Evolutionary conservation across 2,329 filamentous ascomycete species (phyloP), one percentile per base, ranked within the genome.

Genomic region (Fusarium nematophilum): DNA sequence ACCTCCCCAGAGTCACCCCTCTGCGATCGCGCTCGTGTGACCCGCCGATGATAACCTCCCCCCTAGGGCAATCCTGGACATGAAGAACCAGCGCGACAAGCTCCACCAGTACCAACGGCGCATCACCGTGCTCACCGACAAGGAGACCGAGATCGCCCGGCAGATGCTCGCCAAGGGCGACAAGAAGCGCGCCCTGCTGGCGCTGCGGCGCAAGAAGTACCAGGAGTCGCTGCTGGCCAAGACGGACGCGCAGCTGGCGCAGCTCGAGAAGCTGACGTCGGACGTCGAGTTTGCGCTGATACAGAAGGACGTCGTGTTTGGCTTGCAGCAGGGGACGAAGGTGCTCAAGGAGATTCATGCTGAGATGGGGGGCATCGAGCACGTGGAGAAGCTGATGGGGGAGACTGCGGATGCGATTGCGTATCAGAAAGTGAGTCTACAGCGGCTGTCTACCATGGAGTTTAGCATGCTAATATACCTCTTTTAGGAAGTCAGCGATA

Each of bases 81-180:
- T 98, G 80, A 98, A 98, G 81, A 92, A 88, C 78, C 94, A 98
- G 80, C 93, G 95, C 76, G 95, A 99, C 82, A 96, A 93, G 76
- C 89, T 99, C 4, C 93, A 96, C 72, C 93, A 96, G 75, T 98
- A 98, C 80, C 94, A 97, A 77, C 90, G 90, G 71, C 90, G 91
- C 70, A 95, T 99, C 72, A 90, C 88, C 29, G 83, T 91, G 45
- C 86, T 99, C 30, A 97, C 94, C 6, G 86, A 89, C 72, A 90
- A 90, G 64, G 94, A 99, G 79, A 97, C 90, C 42, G 90, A 88
- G 38, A 90, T 97, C 53, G 94, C 95, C 17, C 88, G 86, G 65
- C 85, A 92, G 79, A 93, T 96, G 78, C 84, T 98, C 15, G 87
- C 88, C 14, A 84, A 86, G 57, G 89, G 90, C 70, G 91, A 97